Conservation (phyloP, 148 eudicot species). For the Dysphania ambrosioides region DNA sequence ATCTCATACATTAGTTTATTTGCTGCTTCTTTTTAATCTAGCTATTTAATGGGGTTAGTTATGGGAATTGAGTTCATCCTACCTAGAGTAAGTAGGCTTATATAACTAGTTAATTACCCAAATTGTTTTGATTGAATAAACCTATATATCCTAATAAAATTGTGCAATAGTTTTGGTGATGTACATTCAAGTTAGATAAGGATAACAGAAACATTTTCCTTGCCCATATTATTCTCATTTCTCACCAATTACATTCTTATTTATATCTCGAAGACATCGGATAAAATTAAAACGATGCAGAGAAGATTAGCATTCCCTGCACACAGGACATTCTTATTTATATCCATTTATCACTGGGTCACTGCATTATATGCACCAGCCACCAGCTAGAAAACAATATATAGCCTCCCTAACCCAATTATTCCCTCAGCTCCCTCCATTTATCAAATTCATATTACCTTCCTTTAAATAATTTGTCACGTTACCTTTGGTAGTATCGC, state of each 20-base stretch:
- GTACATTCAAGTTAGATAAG: background rate
- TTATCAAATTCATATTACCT: too few species aligned
- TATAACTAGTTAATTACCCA: background rate
- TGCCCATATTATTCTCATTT: background rate
- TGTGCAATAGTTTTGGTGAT: background rate
- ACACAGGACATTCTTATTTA: too few species aligned
- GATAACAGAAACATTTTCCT: background rate
- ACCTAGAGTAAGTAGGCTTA: background rate
- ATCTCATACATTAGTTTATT: constrained; percentile 6
- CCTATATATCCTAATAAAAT: background rate
- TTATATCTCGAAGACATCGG: too few species aligned
- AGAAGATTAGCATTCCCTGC: too few species aligned
- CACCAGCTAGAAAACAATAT: too few species aligned
- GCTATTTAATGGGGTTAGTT: constrained; percentile 3
- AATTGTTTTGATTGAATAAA: background rate
- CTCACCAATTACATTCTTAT: background rate
- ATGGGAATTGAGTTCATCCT: background rate
- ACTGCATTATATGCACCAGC: too few species aligned
- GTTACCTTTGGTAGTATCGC: too few species aligned
- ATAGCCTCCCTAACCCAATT: too few species aligned
- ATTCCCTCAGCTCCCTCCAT: too few species aligned
- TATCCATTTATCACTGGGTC: background rate
- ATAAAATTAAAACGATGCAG: too few species aligned
- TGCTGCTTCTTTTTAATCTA: background rate
- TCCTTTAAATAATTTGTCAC: too few species aligned